Conservation (phyloP, 106 monocot genomes). For the Apostasia ramifera region DNA sequence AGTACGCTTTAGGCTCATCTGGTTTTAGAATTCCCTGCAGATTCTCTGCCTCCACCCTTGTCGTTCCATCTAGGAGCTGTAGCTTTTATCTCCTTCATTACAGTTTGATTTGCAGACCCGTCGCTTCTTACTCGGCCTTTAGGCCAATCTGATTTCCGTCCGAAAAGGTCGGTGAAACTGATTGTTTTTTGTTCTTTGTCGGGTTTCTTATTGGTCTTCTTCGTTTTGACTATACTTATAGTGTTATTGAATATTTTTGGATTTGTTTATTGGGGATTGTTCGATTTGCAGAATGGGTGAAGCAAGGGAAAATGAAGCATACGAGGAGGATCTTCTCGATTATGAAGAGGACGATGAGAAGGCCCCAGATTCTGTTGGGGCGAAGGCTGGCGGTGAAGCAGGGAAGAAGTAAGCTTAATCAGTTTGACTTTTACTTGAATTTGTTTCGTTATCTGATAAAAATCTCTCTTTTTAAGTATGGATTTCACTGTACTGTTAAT, state of each 20-base stretch:
- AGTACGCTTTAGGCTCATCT: not conserved
- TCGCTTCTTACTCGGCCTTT: not conserved
- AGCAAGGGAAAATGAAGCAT: conserved; percentile 72
- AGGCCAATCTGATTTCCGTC: not conserved
- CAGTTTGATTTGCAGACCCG: conserved; percentile 17
- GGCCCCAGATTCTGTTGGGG: conserved; percentile 57
- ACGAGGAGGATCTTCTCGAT: conserved; percentile 98
- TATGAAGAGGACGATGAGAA: conserved; percentile 98
- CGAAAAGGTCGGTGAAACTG: conserved; percentile 1
- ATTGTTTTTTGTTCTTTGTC: not conserved
- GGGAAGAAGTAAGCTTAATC: conserved; percentile 65
- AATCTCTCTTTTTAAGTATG: too few species aligned
- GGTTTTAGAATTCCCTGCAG: not conserved
- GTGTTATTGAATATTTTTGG: not conserved
- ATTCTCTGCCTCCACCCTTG: not conserved
- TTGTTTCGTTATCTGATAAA: not conserved
- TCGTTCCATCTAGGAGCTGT: conserved; percentile 4
- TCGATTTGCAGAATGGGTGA: conserved; percentile 66
- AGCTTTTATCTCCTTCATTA: not conserved
- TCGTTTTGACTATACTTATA: not conserved
- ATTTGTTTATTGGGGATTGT: not conserved
- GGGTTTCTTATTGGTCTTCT: not conserved
- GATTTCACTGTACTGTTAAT: too few species aligned
- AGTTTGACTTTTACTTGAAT: not conserved
- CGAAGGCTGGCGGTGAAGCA: conserved; percentile 50